Base-by-base conservation (phyloP, 495 filamentous ascomycete genomes). In the Aspergillus sclerotiicarbonarius region DNA sequence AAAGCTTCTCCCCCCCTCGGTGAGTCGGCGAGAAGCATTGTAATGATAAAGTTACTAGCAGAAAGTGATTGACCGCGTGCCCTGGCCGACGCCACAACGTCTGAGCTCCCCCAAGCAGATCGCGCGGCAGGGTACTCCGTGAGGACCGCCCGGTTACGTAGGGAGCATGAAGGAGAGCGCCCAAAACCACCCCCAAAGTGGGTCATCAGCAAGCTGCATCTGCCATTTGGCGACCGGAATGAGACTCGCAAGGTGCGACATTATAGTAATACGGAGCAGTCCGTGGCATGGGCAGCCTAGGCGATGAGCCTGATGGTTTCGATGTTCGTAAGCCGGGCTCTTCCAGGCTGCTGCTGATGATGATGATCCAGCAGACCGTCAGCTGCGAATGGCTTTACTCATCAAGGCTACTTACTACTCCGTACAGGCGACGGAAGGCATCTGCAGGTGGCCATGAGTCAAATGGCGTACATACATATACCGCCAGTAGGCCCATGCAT, bases 401-500 rank as follows among this genome's bases (percentile, higher is more conserved):
- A 50, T 29, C 12, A 50, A 32, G 29, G 25, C 25, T 29, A 9
- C 47, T 18, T 13, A 12, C 25, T 29, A 18, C 47, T 32, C n/a
- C n/a, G n/a, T n/a, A n/a, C n/a, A n/a, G n/a, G n/a, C n/a, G n/a
- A 30, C 25, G 20, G 33, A 56, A 10, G 54, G 35, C 37, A 48
- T 57, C 61, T 59, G 56, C 61, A 63, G 56, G 56, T 54, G 43
- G 53, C 61, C 61, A 63, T 63, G 61, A 63, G 61, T 59, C 56
- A 58, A 63, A 63, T 63, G 56, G 56, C 56, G 45, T 59, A 56
- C 61, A 58, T 62, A 54, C 56, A 56, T 56, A 16, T 41, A 41
- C 37, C 37, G 37, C 37, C 37, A 33, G 54, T 56, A 47, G 41
- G 31, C 48, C 29, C 56, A 52, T 62, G 61, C 53, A 63, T 56